These are phyloP conservation scores for Cladosporium sp. DNA, from an alignment of 2,329 filamentous ascomycete species.

Conservation along the genomic window DNA sequence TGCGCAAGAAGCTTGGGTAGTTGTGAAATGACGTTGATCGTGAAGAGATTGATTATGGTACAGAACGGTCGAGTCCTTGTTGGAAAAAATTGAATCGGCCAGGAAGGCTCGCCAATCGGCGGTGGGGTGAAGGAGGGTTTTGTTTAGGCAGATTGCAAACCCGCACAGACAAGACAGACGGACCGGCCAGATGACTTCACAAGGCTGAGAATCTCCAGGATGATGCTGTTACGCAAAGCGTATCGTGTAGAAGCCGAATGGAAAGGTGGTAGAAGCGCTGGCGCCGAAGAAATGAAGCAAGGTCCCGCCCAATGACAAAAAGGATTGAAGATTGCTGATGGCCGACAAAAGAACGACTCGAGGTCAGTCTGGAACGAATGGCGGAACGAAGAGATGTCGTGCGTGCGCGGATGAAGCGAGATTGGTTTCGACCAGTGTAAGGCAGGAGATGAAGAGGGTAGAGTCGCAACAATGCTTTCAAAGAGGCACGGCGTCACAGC, in stretches of 20 bases:
- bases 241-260: conserved; percentile 2
- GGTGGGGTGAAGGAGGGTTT: conserved; percentile 9
- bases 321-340: conserved; percentile 11
- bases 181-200: conserved; percentile 4
- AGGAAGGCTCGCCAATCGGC: conserved; percentile 3
- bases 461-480: conserved; percentile 9
- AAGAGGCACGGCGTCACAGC: conserved; percentile 10
- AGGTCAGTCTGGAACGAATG: conserved; percentile 19
- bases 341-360: conserved; percentile 18
- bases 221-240: conserved; percentile 5
- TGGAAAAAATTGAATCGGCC: conserved; percentile 1
- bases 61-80: conserved; percentile 4
- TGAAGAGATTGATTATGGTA: background rate
- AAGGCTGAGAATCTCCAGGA: background rate
- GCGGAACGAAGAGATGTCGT: conserved; percentile 18
- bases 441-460: conserved; percentile 10
- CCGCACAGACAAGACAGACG: conserved; percentile 10
- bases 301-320: conserved; percentile 10
- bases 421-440: conserved; percentile 10
- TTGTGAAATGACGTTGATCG: conserved; percentile 10
- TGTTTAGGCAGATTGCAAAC: conserved; percentile 8
- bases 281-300: conserved; percentile 15
- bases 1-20: background rate
- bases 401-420: conserved; percentile 4
- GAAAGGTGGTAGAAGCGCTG: conserved; percentile 7